Conservation (phyloP, 148 eudicot genomes). For the Camellia japonica region DNA sequence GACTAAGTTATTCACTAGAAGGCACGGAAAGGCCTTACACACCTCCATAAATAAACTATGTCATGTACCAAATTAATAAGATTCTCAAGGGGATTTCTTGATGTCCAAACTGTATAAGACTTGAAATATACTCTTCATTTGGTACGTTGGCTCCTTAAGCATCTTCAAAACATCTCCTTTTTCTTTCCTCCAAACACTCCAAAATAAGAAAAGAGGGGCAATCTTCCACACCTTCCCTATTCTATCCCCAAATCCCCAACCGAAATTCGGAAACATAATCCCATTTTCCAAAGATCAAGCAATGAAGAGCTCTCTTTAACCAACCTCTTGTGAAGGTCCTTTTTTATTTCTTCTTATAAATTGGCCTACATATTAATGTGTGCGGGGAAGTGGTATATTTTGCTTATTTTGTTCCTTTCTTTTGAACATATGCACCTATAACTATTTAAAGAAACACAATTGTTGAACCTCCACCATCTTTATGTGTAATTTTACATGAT, state of each 20-base stretch:
- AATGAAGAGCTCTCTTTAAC: conserved; percentile 6
- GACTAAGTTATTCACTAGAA: conserved; percentile 1
- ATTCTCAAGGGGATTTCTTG: not conserved
- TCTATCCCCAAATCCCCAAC: not conserved
- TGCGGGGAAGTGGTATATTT: not conserved
- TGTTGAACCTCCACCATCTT: not conserved
- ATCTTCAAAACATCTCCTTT: not conserved
- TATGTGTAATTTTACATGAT: conserved; percentile 3
- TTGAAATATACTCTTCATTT: not conserved
- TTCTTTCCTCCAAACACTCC: not conserved
- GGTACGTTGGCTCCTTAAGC: not conserved
- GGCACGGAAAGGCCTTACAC: not conserved
- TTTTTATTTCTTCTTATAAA: not conserved
- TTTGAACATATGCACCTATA: not conserved
- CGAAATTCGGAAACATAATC: not conserved
- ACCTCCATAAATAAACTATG: not conserved
- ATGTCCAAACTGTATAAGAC: not conserved
- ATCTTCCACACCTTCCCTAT: not conserved
- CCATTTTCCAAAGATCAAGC: not conserved
- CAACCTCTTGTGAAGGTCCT: not conserved
- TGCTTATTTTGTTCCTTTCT: not conserved
- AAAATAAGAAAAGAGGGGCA: not conserved
- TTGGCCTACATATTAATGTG: no score
- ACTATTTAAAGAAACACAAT: no score
- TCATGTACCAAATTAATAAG: not conserved